phyloP scores from a whole-genome alignment of 768 basidiomycete genomes.

The Suillus subalutaceus region DNA sequence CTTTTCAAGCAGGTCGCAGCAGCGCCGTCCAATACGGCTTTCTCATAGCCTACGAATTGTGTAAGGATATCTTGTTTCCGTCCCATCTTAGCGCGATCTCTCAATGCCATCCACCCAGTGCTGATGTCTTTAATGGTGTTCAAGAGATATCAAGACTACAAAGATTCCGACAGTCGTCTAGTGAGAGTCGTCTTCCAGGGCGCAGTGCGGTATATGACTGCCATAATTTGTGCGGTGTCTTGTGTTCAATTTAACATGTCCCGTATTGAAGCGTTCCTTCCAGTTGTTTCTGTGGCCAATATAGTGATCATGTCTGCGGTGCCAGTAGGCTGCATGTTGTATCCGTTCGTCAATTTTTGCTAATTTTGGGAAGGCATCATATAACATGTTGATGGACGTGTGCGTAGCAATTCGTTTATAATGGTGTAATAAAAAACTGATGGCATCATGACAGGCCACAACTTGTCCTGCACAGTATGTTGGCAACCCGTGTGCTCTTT shows the following conservation, averaged over 20 bases:
- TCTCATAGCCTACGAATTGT: not conserved
- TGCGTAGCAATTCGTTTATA: not conserved
- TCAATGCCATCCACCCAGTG: not conserved
- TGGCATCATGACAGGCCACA: not conserved
- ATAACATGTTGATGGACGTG: not conserved
- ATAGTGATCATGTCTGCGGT: not conserved
- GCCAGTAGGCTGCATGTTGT: not conserved
- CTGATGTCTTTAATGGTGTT: not conserved
- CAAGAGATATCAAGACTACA: conserved; percentile 5
- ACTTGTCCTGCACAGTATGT: not conserved
- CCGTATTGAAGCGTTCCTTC: not conserved
- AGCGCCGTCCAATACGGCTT: not conserved
- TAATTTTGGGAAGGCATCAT: not conserved
- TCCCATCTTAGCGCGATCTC: not conserved
- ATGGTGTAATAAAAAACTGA: not conserved
- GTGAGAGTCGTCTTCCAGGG: not conserved
- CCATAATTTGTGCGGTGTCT: not conserved
- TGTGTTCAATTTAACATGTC: not conserved
- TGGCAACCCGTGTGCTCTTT: conserved; percentile 6
- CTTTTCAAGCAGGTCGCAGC: conserved; percentile 1
- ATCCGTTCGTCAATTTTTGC: not conserved
- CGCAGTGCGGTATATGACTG: not conserved
- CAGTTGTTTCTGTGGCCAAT: not conserved
- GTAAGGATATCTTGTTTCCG: not conserved
- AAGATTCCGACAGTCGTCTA: not conserved